Conservation (phyloP, 495 filamentous ascomycete genomes). For the Aspergillus coremiiformis region DNA sequence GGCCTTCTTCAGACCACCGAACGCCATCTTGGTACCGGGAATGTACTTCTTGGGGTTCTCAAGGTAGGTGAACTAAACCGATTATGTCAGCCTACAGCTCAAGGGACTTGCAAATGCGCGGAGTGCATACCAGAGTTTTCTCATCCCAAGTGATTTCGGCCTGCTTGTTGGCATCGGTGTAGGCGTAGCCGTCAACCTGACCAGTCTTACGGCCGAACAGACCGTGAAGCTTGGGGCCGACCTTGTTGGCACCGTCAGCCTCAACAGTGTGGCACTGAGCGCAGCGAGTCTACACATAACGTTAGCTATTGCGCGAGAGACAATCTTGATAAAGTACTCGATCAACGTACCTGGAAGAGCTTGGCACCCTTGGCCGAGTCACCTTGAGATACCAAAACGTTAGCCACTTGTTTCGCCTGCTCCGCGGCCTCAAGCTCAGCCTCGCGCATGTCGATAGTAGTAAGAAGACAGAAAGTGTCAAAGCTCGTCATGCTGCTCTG, state of each 20-base stretch:
- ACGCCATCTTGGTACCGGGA: slow-evolving; percentile 99
- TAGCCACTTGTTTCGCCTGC: slow-evolving; percentile 22
- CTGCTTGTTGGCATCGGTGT: slow-evolving; percentile 99
- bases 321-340: background rate
- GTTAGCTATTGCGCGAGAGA: slow-evolving; percentile 14
- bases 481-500: slow-evolving; percentile 25
- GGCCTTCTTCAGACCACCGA: slow-evolving; percentile 98
- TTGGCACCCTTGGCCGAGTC: slow-evolving; percentile 94
- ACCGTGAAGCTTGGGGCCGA: slow-evolving; percentile 93
- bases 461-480: slow-evolving; percentile 22
- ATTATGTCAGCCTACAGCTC: slow-evolving; percentile 5
- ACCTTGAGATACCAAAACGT: slow-evolving; percentile 48
- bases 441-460: slow-evolving; percentile 23
- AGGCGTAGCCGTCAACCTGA: slow-evolving; percentile 82
- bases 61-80: slow-evolving; percentile 67
- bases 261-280: slow-evolving; percentile 97
- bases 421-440: slow-evolving; percentile 19
- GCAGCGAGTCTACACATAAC: slow-evolving; percentile 66
- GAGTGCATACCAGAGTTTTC: slow-evolving; percentile 65
- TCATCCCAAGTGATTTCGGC: slow-evolving; percentile 88
- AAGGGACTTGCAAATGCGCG: background rate
- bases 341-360: slow-evolving; percentile 73
- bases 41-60: slow-evolving; percentile 97
- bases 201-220: slow-evolving; percentile 96
- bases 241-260: slow-evolving; percentile 84